Evolutionary conservation across 495 filamentous ascomycete genomes (phyloP).

Genomic region (Xanthoparmelia taractica): DNA sequence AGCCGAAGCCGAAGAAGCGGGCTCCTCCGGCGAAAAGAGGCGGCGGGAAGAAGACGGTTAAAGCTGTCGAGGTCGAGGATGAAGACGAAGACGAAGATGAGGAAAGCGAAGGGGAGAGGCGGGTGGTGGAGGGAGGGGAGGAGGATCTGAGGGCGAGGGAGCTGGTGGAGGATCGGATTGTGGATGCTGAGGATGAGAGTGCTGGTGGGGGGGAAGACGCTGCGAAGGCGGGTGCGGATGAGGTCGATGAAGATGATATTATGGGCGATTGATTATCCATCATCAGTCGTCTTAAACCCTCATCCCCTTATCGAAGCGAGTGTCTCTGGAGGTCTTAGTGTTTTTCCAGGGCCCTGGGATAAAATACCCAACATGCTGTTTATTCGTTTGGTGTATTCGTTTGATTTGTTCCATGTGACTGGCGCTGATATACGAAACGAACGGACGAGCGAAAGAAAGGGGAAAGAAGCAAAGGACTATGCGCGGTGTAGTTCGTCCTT

Average conservation of each 20-base stretch:
- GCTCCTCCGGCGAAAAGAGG: conserved; percentile 30
- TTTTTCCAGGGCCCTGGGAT: neutral
- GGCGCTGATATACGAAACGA: neutral
- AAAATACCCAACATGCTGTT: neutral
- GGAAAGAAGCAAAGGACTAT: too few relatives aligned
- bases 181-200: conserved; percentile 47
- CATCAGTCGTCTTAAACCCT: neutral
- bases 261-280: conserved; percentile 57
- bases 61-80: conserved; percentile 39
- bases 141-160: conserved; percentile 57
- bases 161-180: conserved; percentile 46
- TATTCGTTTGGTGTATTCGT: too few relatives aligned
- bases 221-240: conserved; percentile 11
- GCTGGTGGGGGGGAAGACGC: conserved; percentile 34
- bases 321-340: neutral
- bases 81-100: conserved; percentile 39
- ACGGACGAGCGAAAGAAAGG: neutral
- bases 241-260: conserved; percentile 51
- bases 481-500: too few relatives aligned
- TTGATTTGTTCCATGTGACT: too few relatives aligned
- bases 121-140: conserved; percentile 46
- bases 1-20: conserved; percentile 29
- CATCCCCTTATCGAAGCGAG: neutral
- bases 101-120: conserved; percentile 42
- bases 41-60: conserved; percentile 36